These are phyloP conservation scores for Ustilago sp. DNA, from an alignment of 1,284 basidiomycete genomes.

Conservation along the genomic window DNA sequence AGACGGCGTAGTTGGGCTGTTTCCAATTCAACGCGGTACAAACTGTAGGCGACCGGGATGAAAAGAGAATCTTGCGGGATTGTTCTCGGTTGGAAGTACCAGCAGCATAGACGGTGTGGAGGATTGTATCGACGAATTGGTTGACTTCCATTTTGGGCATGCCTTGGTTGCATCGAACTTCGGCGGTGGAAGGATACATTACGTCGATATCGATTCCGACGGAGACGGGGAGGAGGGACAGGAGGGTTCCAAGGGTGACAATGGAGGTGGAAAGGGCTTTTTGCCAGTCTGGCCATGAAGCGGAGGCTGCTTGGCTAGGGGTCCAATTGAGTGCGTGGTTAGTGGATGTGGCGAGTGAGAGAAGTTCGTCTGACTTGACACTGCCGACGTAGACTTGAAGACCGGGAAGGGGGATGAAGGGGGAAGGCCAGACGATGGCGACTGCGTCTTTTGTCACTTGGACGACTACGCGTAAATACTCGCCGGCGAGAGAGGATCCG, in stretches of 20 bases:
- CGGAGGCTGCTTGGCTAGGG: slow-evolving; percentile 22
- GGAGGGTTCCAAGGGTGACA: slow-evolving; percentile 58
- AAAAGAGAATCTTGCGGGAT: slow-evolving; percentile 66
- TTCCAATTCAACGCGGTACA: slow-evolving; percentile 93
- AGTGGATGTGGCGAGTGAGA: slow-evolving; percentile 74
- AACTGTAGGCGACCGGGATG: slow-evolving; percentile 63
- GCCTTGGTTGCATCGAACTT: slow-evolving; percentile 56
- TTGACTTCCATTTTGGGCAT: slow-evolving; percentile 65
- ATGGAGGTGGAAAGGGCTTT: slow-evolving; percentile 43
- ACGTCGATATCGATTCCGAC: slow-evolving; percentile 66
- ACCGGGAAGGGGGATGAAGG: slow-evolving; percentile 78
- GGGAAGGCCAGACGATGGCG: slow-evolving; percentile 83
- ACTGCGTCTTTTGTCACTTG: slow-evolving; percentile 92
- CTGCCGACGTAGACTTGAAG: slow-evolving; percentile 86
- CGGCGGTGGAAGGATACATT: slow-evolving; percentile 61
- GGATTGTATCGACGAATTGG: slow-evolving; percentile 65
- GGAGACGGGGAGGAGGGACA: slow-evolving; percentile 57
- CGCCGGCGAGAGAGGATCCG: slow-evolving; percentile 86
- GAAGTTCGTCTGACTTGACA: slow-evolving; percentile 84
- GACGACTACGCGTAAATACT: slow-evolving; percentile 85
- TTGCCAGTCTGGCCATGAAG: slow-evolving; percentile 58
- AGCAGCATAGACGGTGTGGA: slow-evolving; percentile 67
- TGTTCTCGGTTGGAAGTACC: slow-evolving; percentile 57
- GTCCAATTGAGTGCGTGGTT: slow-evolving; percentile 40
- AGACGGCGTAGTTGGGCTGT: slow-evolving; percentile 98